Evolutionary conservation across 495 filamentous ascomycete species (phyloP).

Genomic region (Neurospora hispaniola): DNA sequence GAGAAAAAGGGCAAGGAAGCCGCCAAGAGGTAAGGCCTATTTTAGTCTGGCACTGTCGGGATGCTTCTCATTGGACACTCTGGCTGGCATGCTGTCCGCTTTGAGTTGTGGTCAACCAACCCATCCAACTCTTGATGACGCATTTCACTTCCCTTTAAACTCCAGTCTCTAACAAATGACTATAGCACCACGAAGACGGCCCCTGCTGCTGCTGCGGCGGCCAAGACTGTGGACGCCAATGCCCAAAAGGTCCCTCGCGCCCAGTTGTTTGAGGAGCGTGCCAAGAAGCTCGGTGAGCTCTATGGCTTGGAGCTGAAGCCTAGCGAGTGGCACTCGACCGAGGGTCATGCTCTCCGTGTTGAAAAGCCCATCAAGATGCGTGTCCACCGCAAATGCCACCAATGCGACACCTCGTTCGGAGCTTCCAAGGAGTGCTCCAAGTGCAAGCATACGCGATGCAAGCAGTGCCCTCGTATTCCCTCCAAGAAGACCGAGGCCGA

Average conservation of each 20-base stretch:
- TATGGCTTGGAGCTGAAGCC: conserved; percentile 63
- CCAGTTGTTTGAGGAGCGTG: conserved; percentile 55
- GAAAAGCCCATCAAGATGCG: conserved; percentile 89
- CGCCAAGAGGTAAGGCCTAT: conserved; percentile 22
- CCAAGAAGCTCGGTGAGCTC: conserved; percentile 60
- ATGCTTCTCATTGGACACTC: not conserved
- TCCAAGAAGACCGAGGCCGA: conserved; percentile 40
- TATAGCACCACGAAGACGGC: conserved; percentile 15
- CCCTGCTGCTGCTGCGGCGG: conserved; percentile 10
- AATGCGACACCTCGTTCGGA: conserved; percentile 55
- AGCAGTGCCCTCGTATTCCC: conserved; percentile 66
- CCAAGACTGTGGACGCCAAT: conserved; percentile 11
- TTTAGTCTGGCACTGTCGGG: not conserved
- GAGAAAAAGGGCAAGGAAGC: not conserved
- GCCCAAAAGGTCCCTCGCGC: conserved; percentile 31
- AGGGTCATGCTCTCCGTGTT: conserved; percentile 56
- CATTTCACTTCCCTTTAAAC: not conserved
- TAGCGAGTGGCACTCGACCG: conserved; percentile 53
- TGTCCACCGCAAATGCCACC: conserved; percentile 73
- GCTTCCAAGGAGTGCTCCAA: conserved; percentile 52
- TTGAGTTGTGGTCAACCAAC: not conserved
- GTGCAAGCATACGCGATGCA: conserved; percentile 72
- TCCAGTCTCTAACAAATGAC: conserved; percentile 13
- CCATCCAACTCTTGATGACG: not conserved
- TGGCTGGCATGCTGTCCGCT: not conserved